These are phyloP conservation scores for Helotiales sp. DNA, from an alignment of 2,329 filamentous ascomycete genomes.

Conservation along the genomic window DNA sequence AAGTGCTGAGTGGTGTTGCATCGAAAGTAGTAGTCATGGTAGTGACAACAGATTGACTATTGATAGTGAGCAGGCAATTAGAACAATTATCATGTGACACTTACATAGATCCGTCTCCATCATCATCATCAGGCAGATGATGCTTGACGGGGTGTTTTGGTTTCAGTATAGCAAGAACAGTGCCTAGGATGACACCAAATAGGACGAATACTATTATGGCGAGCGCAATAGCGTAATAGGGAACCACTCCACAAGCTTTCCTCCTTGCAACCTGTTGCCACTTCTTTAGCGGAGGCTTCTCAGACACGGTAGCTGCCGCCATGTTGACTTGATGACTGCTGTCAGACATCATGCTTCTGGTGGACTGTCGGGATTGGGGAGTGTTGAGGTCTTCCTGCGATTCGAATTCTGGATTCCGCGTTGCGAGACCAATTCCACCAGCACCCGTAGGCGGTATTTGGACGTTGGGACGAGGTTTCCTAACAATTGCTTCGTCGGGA, in stretches of 20 bases:
- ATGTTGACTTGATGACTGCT: constrained; percentile 57
- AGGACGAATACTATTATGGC: constrained; percentile 54
- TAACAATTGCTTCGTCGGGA: constrained; percentile 68
- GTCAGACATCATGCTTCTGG: constrained; percentile 52
- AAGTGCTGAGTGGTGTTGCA: constrained; percentile 49
- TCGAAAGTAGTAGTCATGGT: constrained; percentile 46
- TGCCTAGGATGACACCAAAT: constrained; percentile 57
- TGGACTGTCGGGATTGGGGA: constrained; percentile 51
- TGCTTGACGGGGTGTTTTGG: constrained; percentile 19
- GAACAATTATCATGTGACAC: constrained; percentile 13
- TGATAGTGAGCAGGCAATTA: background rate
- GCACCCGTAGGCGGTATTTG: constrained; percentile 44
- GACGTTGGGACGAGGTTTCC: constrained; percentile 47
- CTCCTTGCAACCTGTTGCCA: constrained; percentile 56
- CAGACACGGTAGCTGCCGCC: constrained; percentile 44
- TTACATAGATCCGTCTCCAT: constrained; percentile 20
- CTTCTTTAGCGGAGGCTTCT: constrained; percentile 49
- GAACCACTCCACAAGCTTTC: constrained; percentile 59
- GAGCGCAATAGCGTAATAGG: constrained; percentile 61
- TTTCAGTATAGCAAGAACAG: constrained; percentile 31
- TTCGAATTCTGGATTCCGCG: constrained; percentile 62
- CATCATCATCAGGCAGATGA: background rate
- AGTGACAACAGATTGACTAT: constrained; percentile 20
- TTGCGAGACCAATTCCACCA: constrained; percentile 60
- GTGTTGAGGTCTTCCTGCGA: constrained; percentile 55